Conservation (phyloP, 2,329 filamentous ascomycete species). For the Epichloe gansuensis region DNA sequence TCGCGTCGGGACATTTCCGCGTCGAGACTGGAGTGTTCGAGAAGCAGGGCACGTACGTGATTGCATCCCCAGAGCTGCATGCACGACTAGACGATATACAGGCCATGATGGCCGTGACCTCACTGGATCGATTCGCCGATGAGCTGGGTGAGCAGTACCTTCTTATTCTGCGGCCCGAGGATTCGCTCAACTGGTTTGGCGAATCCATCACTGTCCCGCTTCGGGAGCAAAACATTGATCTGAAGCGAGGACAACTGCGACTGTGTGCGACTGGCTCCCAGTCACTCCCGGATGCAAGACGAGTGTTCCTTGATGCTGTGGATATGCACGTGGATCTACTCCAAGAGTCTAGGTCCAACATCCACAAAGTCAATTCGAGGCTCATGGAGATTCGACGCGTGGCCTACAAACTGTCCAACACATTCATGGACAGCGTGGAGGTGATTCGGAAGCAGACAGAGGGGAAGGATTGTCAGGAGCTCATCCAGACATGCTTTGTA, state of each 20-base stretch:
- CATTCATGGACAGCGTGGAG: slow-evolving; percentile 97
- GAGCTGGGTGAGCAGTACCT: slow-evolving; percentile 71
- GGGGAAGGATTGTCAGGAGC: slow-evolving; percentile 78
- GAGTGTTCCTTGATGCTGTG: slow-evolving; percentile 62
- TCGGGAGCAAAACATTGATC: slow-evolving; percentile 66
- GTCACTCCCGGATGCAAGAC: slow-evolving; percentile 64
- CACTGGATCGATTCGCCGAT: slow-evolving; percentile 45
- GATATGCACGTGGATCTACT: slow-evolving; percentile 78
- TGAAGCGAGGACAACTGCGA: slow-evolving; percentile 75
- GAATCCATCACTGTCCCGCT: slow-evolving; percentile 58
- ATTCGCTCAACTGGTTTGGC: slow-evolving; percentile 68
- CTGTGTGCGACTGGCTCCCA: slow-evolving; percentile 82
- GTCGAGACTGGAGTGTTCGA: slow-evolving; percentile 60
- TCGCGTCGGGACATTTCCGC: slow-evolving; percentile 75
- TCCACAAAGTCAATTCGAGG: slow-evolving; percentile 81
- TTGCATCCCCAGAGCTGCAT: slow-evolving; percentile 70
- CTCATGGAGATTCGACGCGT: slow-evolving; percentile 91
- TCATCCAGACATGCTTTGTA: slow-evolving; percentile 95
- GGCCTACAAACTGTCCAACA: slow-evolving; percentile 90
- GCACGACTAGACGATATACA: slow-evolving; percentile 71
- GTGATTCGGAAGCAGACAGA: slow-evolving; percentile 77
- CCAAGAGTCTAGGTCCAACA: slow-evolving; percentile 83
- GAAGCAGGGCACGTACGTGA: slow-evolving; percentile 64
- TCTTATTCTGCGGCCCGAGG: slow-evolving; percentile 72
- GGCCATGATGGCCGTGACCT: slow-evolving; percentile 63